Evolutionary conservation across 768 basidiomycete species (phyloP), one percentile per base, ranked within the genome.

Genomic region (Russula lepida): DNA sequence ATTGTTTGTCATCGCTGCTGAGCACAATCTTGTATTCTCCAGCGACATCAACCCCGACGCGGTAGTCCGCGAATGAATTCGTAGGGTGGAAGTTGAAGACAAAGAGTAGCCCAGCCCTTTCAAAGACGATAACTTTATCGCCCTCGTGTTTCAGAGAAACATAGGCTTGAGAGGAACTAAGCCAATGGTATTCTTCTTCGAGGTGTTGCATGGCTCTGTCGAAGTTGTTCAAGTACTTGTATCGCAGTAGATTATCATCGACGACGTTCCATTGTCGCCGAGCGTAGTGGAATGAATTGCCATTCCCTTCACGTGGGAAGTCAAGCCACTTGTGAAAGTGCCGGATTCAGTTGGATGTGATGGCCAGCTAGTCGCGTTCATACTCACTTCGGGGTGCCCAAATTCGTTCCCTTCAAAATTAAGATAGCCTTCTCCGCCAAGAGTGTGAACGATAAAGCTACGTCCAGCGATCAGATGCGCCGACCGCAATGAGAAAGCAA

Each of bases 321-420:
- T 99, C 97, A 68, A 99, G 92, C 97, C 97, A 99, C 85, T 92
- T 57, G n/a, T 48, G 3, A 27, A 49, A 44, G 43, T 17, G 39
- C 67, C 55, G 44, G 17, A 25, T n/a, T 53, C 41, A 49, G 37
- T 30, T 41, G 11, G 32, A 23, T 21, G 41, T 52, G 4, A 27
- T 44, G 23, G 6, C 33, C 48, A 27, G 47, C 46, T 28, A 49
- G 28, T 55, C 23, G 41, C 46, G 41, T n/a, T 47, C 4, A 50
- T 23, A 70, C 77, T 49, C 63, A 87, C 92, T 77, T 99, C 95
- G 12, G 95, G 95, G 72, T 99, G 95, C 46, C 95, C 95, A 70
- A 99, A 99, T 70, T 99, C 95, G 65, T 98, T 98, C 33, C 92
- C 94, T 73, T 95, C 93, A 58, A 99, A 99, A 74, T 97, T 98